Evolutionary conservation across 768 basidiomycete genomes (phyloP).

Genomic region (Kwoniella sp.): DNA sequence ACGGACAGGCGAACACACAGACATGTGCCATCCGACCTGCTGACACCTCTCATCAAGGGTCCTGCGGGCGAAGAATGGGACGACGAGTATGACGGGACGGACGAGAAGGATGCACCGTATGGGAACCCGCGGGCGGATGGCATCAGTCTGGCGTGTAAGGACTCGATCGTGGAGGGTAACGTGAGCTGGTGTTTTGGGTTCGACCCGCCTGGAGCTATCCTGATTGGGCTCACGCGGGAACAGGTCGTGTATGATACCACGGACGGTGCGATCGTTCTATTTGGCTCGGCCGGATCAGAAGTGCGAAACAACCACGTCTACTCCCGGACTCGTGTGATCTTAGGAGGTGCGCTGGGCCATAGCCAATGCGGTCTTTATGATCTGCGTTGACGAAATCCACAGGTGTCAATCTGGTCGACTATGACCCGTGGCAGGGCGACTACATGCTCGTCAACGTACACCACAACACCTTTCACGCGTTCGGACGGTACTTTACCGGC

Average conservation of each 20-base stretch:
- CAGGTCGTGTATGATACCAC: constrained; percentile 50
- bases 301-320: constrained; percentile 46
- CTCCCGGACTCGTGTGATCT: constrained; percentile 42
- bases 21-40: background rate
- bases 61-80: constrained; percentile 52
- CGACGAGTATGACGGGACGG: constrained; percentile 47
- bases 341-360: constrained; percentile 39
- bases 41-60: constrained; percentile 34
- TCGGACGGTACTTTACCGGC: constrained; percentile 45
- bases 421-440: constrained; percentile 50
- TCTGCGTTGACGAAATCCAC: background rate
- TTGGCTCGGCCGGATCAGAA: constrained; percentile 46
- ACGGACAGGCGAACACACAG: too few relatives aligned
- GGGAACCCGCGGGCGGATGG: constrained; percentile 50
- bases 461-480: constrained; percentile 46
- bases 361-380: background rate
- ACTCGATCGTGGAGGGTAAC: constrained; percentile 48
- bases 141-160: constrained; percentile 51
- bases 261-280: constrained; percentile 50
- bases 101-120: constrained; percentile 32
- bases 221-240: background rate
- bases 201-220: background rate
- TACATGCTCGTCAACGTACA: constrained; percentile 45
- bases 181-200: constrained; percentile 21
- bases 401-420: constrained; percentile 51